Conservation (phyloP, 2,329 filamentous ascomycete species). For the Aspergillus melleus region DNA sequence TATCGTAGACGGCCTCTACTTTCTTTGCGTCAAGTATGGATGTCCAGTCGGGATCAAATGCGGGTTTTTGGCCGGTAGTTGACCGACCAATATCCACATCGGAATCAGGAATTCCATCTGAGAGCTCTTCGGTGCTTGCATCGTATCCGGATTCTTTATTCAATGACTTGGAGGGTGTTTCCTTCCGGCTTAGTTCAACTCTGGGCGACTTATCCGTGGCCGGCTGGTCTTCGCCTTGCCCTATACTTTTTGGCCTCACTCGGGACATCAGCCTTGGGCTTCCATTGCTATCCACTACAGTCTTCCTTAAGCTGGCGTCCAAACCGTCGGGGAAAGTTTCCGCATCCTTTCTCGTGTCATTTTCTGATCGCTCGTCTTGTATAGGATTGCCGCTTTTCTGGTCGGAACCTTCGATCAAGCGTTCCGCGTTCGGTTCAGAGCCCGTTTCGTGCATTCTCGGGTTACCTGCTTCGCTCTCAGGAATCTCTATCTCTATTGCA, state of each 20-base stretch:
- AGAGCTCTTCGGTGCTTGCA: constrained; percentile 4
- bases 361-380: neutral
- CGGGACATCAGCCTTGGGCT: constrained; percentile 30
- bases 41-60: neutral
- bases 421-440: neutral
- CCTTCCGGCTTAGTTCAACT: neutral
- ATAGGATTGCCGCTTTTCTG: neutral
- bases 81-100: neutral
- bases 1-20: neutral
- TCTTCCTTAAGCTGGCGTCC: constrained; percentile 12
- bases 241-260: neutral
- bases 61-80: neutral
- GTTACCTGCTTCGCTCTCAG: too few species aligned
- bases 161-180: neutral
- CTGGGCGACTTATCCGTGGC: neutral
- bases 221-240: neutral
- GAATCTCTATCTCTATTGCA: neutral
- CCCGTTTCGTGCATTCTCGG: neutral
- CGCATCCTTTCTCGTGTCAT: neutral
- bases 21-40: neutral
- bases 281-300: constrained; percentile 38
- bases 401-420: neutral
- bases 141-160: constrained; percentile 10
- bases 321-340: neutral
- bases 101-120: neutral